Evolutionary conservation across 352 stramenopile species (phyloP).

Genomic region (Aphanomyces invadans): DNA sequence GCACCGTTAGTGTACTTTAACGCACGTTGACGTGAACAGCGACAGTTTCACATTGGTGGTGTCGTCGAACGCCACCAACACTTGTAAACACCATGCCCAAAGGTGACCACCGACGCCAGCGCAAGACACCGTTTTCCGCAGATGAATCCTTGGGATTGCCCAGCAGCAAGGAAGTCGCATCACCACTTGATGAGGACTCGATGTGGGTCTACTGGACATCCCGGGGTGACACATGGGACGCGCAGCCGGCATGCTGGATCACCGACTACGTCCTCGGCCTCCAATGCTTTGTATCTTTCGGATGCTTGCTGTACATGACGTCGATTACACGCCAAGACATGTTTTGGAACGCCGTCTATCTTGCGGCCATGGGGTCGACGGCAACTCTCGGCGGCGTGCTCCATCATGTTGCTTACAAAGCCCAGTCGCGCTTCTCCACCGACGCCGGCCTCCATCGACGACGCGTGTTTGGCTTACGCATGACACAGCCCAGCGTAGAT

Average conservation of each 20-base stretch:
- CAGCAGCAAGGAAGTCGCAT: too few relatives aligned
- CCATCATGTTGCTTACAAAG: slow-evolving; percentile 77
- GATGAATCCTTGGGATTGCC: too few relatives aligned
- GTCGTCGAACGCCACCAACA: background rate
- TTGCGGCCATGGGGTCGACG: slow-evolving; percentile 72
- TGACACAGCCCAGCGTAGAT: slow-evolving; percentile 66
- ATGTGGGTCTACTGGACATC: background rate
- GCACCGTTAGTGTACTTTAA: background rate
- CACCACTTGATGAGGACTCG: background rate
- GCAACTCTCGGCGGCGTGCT: slow-evolving; percentile 65
- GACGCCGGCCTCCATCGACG: slow-evolving; percentile 30
- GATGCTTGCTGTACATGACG: slow-evolving; percentile 64
- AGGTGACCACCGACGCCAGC: background rate
- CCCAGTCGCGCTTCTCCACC: slow-evolving; percentile 56
- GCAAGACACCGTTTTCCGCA: background rate
- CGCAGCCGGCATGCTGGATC: slow-evolving; percentile 82
- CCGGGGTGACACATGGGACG: slow-evolving; percentile 72
- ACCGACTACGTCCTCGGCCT: slow-evolving; percentile 79
- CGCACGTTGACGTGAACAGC: background rate
- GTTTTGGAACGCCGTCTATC: slow-evolving; percentile 78
- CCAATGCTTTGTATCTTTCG: slow-evolving; percentile 57
- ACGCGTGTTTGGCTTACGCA: slow-evolving; percentile 63
- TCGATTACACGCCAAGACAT: slow-evolving; percentile 6
- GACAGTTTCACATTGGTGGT: background rate
- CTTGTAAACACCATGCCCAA: background rate